phyloP scores from a whole-genome alignment of 495 filamentous ascomycete genomes.

The Friedmanniomyces endolithicus region DNA sequence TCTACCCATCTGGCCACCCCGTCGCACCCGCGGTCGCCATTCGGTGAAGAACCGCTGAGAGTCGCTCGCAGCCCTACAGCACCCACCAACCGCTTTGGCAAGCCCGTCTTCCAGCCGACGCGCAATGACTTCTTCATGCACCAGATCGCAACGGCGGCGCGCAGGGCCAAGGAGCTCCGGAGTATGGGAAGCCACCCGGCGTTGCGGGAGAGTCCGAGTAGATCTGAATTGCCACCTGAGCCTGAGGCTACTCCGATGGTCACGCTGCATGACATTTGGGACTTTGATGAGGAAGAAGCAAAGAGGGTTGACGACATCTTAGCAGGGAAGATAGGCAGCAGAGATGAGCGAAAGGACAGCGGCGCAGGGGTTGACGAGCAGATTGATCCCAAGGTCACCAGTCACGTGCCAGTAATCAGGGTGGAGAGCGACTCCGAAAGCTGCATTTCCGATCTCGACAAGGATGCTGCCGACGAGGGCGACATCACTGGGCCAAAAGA shows the following conservation, averaged over 20 bases:
- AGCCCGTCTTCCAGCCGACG: not conserved
- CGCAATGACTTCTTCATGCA: not conserved
- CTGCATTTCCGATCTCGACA: not conserved
- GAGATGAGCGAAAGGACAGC: not conserved
- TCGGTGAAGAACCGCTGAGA: not conserved
- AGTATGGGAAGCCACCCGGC: constrained; percentile 1
- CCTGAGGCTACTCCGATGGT: not conserved
- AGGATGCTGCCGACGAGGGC: not conserved
- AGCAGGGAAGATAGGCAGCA: not conserved
- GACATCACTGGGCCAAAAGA: not conserved
- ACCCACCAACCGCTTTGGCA: not conserved
- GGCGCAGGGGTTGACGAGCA: not conserved
- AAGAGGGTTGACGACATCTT: too few relatives aligned
- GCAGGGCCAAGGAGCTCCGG: not conserved
- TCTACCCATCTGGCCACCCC: not conserved
- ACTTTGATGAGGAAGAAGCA: not conserved
- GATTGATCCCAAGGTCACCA: not conserved
- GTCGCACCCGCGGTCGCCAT: not conserved
- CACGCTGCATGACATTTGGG: not conserved
- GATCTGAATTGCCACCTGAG: not conserved
- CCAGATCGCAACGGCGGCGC: not conserved
- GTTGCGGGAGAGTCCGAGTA: not conserved
- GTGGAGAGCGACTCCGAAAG: not conserved
- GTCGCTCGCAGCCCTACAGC: not conserved
- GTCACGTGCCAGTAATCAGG: not conserved